Conservation (phyloP, 2,329 filamentous ascomycete genomes). For the Claviceps quebecensis region DNA sequence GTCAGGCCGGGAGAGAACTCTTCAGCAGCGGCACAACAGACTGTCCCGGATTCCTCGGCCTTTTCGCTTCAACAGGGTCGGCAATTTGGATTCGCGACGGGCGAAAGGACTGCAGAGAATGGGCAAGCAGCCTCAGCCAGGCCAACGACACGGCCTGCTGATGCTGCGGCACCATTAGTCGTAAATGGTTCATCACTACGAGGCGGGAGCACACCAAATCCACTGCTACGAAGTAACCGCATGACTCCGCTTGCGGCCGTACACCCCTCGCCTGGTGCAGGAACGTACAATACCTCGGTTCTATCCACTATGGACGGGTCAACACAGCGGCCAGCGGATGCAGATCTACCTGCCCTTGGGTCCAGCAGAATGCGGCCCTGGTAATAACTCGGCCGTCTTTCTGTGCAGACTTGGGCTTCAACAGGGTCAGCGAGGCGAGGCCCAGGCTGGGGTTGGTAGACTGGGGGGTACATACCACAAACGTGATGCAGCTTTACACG, state of each 20-base stretch:
- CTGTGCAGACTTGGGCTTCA: neutral
- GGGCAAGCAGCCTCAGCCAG: neutral
- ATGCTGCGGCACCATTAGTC: neutral
- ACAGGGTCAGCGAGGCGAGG: neutral
- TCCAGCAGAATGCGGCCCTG: constrained; percentile 5
- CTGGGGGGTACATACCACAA: too few relatives aligned
- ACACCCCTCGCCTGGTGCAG: neutral
- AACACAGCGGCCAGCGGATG: neutral
- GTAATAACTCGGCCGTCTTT: neutral
- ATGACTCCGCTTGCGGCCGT: neutral
- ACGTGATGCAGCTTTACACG: too few relatives aligned
- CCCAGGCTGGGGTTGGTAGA: too few relatives aligned
- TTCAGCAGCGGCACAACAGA: neutral
- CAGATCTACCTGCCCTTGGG: neutral
- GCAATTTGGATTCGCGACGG: neutral
- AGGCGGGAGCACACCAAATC: constrained; percentile 1
- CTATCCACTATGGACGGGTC: neutral
- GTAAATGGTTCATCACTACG: constrained; percentile 3
- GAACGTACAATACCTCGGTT: neutral
- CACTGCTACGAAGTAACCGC: neutral
- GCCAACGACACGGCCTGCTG: neutral
- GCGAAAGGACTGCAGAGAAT: neutral
- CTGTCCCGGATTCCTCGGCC: neutral
- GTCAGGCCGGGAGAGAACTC: neutral
- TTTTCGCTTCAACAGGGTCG: neutral